These are phyloP conservation scores for Cytospora chrysosperma DNA, from an alignment of 2,329 filamentous ascomycete genomes.

Conservation along the genomic window DNA sequence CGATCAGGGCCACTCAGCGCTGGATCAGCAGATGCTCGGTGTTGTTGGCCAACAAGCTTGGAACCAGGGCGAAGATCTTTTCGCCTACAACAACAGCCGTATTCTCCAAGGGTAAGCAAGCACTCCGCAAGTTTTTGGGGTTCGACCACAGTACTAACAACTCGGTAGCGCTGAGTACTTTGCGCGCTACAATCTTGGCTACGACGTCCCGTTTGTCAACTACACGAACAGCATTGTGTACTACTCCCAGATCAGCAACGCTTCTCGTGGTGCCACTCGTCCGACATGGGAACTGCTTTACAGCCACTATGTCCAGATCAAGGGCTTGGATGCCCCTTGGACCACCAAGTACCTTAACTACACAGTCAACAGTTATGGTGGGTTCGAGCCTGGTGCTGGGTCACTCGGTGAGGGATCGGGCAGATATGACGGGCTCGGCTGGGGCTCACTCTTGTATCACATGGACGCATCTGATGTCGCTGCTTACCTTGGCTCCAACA, in stretches of 20 bases:
- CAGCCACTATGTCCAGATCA: conserved; percentile 27
- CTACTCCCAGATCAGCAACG: conserved; percentile 21
- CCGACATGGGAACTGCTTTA: conserved; percentile 29
- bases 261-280: conserved; percentile 25
- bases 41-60: conserved; percentile 42
- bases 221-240: conserved; percentile 28
- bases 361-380: conserved; percentile 16
- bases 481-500: neutral
- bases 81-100: conserved; percentile 30
- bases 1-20: conserved; percentile 45
- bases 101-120: conserved; percentile 23
- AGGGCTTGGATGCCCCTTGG: conserved; percentile 27
- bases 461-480: conserved; percentile 15
- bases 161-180: conserved; percentile 27
- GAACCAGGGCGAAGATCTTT: conserved; percentile 28
- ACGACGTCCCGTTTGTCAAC: conserved; percentile 27
- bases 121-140: no score
- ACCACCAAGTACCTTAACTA: conserved; percentile 26
- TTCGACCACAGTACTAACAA: neutral
- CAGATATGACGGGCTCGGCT: conserved; percentile 22
- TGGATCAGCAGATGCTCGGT: conserved; percentile 41
- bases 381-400: conserved; percentile 22
- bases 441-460: conserved; percentile 25
- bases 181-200: conserved; percentile 28
- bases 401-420: conserved; percentile 17